phyloP scores from a whole-genome alignment of 2,329 filamentous ascomycete genomes.

The Fusarium multiceps region DNA sequence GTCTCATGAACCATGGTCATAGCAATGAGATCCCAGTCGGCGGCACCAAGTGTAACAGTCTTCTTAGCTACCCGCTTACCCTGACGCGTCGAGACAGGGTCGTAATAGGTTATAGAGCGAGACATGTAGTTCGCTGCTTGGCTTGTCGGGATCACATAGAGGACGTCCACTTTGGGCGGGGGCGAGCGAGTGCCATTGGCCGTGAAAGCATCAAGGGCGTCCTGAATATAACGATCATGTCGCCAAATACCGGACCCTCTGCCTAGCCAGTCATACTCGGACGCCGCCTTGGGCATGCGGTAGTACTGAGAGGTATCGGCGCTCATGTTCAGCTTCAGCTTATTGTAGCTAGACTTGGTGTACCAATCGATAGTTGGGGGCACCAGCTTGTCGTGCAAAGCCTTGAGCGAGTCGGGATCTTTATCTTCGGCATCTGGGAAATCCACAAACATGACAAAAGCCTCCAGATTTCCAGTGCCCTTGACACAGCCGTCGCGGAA shows the following conservation, averaged over 20 bases:
- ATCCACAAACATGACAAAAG: background rate
- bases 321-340: background rate
- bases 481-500: background rate
- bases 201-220: background rate
- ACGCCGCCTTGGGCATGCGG: background rate
- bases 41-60: background rate
- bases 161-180: background rate
- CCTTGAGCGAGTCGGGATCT: background rate
- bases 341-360: background rate
- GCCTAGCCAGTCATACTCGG: background rate
- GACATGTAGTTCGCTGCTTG: background rate
- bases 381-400: background rate
- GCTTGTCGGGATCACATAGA: background rate
- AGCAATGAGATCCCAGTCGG: background rate
- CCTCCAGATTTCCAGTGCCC: background rate
- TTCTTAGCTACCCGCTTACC: background rate
- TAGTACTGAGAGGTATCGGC: background rate
- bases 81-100: background rate
- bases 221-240: background rate
- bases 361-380: background rate
- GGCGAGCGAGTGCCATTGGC: background rate
- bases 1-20: background rate
- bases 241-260: background rate
- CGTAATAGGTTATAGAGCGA: background rate
- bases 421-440: background rate